Conservation (phyloP, 805 yeast species). For the Wickerhamiella australiensis region DNA sequence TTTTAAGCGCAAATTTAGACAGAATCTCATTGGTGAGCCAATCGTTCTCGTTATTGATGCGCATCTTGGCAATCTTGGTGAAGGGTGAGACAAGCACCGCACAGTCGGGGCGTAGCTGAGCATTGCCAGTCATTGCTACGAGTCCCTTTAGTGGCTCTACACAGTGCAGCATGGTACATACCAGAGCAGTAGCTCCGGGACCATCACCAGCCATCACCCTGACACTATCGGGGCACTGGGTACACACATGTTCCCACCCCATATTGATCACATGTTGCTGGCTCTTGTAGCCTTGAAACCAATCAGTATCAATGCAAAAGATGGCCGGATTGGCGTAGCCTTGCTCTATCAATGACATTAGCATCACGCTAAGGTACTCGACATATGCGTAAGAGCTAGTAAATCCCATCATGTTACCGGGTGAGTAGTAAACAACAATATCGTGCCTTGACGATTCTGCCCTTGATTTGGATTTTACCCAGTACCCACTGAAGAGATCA, state of each 20-base stretch:
- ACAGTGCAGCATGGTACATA: slow-evolving; percentile 31
- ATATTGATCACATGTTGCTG: slow-evolving; percentile 14
- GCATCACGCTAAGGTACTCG: slow-evolving; percentile 35
- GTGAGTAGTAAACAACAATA: slow-evolving; percentile 35
- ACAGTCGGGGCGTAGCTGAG: slow-evolving; percentile 25
- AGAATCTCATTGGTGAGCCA: slow-evolving; percentile 11
- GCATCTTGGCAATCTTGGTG: slow-evolving; percentile 16
- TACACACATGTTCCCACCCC: slow-evolving; percentile 29
- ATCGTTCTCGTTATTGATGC: slow-evolving; percentile 15
- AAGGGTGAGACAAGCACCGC: slow-evolving; percentile 30
- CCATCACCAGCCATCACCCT: slow-evolving; percentile 37
- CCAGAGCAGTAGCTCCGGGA: slow-evolving; percentile 36
- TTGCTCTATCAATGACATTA: slow-evolving; percentile 34
- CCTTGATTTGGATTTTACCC: slow-evolving; percentile 29
- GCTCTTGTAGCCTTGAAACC: slow-evolving; percentile 8
- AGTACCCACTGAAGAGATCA: slow-evolving; percentile 26
- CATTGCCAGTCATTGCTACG: slow-evolving; percentile 12
- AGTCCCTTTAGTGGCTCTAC: slow-evolving; percentile 25
- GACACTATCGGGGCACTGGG: slow-evolving; percentile 24
- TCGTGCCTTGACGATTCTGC: slow-evolving; percentile 26
- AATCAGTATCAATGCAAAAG: slow-evolving; percentile 30
- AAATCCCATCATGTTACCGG: slow-evolving; percentile 29
- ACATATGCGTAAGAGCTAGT: slow-evolving; percentile 34
- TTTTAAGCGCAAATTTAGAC: slow-evolving; percentile 4
- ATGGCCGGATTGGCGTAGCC: slow-evolving; percentile 41